Conservation (phyloP, 1,284 basidiomycete genomes). For the Pascua guehoae region DNA sequence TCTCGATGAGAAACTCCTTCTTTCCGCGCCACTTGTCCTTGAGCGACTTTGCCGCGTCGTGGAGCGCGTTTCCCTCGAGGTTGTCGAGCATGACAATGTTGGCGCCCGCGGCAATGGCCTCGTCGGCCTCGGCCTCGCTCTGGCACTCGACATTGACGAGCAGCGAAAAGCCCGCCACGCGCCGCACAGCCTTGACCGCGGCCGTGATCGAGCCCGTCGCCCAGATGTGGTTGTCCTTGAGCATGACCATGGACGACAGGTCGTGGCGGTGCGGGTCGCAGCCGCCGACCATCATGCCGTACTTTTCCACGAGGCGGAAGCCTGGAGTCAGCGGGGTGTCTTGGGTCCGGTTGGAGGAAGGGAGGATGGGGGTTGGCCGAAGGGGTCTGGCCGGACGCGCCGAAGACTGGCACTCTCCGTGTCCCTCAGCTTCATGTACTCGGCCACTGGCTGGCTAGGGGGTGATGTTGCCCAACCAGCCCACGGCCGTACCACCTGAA, state of each 20-base stretch:
- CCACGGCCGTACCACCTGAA: no score
- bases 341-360: neutral
- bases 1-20: slow-evolving; percentile 77
- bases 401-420: no score
- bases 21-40: slow-evolving; percentile 62
- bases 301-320: slow-evolving; percentile 96
- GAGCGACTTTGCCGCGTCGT: slow-evolving; percentile 63
- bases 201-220: slow-evolving; percentile 82
- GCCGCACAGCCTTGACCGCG: slow-evolving; percentile 77
- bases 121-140: slow-evolving; percentile 82
- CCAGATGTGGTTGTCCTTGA: slow-evolving; percentile 99
- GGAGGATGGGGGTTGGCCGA: no score
- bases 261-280: slow-evolving; percentile 97
- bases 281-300: slow-evolving; percentile 97
- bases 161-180: slow-evolving; percentile 87
- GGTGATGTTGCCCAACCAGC: no score
- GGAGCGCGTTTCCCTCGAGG: slow-evolving; percentile 72
- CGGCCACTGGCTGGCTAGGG: no score
- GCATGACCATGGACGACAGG: slow-evolving; percentile 98
- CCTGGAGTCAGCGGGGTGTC: slow-evolving; percentile 51
- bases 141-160: slow-evolving; percentile 93
- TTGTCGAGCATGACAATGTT: slow-evolving; percentile 99
- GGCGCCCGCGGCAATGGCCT: slow-evolving; percentile 92
- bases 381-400: no score
- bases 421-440: neutral